Percentiles rank a stretch among this genome's conserved stretches.
Conservation (phyloP, 2,329 filamentous ascomycete species). For the Penicillium verrucosum region DNA sequence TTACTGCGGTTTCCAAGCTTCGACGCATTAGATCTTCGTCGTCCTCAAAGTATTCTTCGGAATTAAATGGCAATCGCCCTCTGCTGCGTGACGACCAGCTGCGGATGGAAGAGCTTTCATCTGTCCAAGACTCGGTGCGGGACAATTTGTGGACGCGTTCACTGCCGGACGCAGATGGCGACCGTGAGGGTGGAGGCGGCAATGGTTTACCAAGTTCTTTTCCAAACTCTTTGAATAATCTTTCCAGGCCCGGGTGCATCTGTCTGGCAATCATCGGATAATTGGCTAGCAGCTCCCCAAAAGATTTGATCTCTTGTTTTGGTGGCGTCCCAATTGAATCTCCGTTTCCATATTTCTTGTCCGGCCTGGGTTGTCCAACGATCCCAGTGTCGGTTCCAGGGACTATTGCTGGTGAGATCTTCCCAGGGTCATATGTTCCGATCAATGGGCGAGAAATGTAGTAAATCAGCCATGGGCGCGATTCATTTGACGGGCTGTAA, state of each 20-base stretch:
- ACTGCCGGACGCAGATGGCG: slow-evolving; percentile 54
- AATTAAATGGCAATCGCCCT: slow-evolving; percentile 50
- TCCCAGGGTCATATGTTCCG: slow-evolving; percentile 74
- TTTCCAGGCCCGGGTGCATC: slow-evolving; percentile 89
- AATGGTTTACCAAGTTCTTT: slow-evolving; percentile 80
- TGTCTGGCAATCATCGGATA: slow-evolving; percentile 96
- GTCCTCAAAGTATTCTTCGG: slow-evolving; percentile 74
- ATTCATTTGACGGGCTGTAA: slow-evolving; percentile 84
- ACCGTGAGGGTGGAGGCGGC: slow-evolving; percentile 62
- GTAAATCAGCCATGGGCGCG: slow-evolving; percentile 93
- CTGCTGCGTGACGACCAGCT: slow-evolving; percentile 35
- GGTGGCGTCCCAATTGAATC: slow-evolving; percentile 38
- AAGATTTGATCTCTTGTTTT: slow-evolving; percentile 89
- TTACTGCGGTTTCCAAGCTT: slow-evolving; percentile 87
- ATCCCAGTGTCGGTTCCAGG: slow-evolving; percentile 41
- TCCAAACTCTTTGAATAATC: slow-evolving; percentile 84
- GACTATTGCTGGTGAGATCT: slow-evolving; percentile 64
- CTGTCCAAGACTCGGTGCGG: slow-evolving; percentile 35
- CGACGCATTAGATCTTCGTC: slow-evolving; percentile 88
- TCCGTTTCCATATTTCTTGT: slow-evolving; percentile 24
- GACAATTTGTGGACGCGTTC: slow-evolving; percentile 26
- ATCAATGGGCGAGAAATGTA: slow-evolving; percentile 88
- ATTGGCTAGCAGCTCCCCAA: slow-evolving; percentile 81
- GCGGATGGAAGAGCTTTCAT: slow-evolving; percentile 35
- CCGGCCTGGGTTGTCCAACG: slow-evolving; percentile 18